These are phyloP conservation scores for Xylaria sp. DNA, from an alignment of 2,329 filamentous ascomycete genomes.

Conservation along the genomic window DNA sequence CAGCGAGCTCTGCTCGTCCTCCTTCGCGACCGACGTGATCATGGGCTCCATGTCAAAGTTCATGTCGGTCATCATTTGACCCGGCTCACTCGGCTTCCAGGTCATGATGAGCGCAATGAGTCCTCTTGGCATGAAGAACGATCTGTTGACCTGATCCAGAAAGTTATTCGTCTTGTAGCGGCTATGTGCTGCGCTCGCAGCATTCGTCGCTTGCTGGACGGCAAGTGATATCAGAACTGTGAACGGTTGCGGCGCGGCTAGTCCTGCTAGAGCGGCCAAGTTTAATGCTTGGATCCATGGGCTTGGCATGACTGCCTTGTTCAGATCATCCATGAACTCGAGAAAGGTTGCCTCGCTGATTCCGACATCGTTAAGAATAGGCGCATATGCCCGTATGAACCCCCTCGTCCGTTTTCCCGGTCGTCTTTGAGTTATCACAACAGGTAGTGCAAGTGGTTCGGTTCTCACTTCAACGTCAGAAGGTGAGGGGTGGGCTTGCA, in stretches of 20 bases:
- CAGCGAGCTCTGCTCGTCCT: constrained; percentile 11
- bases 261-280: constrained; percentile 27
- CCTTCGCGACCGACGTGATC: not conserved
- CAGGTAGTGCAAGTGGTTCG: constrained; percentile 44
- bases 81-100: constrained; percentile 12
- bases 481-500: not conserved
- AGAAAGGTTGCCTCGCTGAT: constrained; percentile 57
- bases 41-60: constrained; percentile 7
- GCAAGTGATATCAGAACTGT: constrained; percentile 16
- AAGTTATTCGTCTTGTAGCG: constrained; percentile 25
- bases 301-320: constrained; percentile 39
- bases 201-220: constrained; percentile 7
- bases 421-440: constrained; percentile 58
- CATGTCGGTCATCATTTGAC: constrained; percentile 15
- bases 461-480: not conserved
- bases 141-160: constrained; percentile 18
- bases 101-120: constrained; percentile 23
- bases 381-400: constrained; percentile 58
- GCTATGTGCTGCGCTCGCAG: constrained; percentile 11
- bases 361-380: constrained; percentile 52
- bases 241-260: constrained; percentile 10
- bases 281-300: constrained; percentile 35
- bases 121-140: constrained; percentile 41
- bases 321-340: constrained; percentile 55
- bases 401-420: constrained; percentile 54